phyloP scores from a whole-genome alignment of 2,329 filamentous ascomycete genomes.

The Trichophaea hybrida region DNA sequence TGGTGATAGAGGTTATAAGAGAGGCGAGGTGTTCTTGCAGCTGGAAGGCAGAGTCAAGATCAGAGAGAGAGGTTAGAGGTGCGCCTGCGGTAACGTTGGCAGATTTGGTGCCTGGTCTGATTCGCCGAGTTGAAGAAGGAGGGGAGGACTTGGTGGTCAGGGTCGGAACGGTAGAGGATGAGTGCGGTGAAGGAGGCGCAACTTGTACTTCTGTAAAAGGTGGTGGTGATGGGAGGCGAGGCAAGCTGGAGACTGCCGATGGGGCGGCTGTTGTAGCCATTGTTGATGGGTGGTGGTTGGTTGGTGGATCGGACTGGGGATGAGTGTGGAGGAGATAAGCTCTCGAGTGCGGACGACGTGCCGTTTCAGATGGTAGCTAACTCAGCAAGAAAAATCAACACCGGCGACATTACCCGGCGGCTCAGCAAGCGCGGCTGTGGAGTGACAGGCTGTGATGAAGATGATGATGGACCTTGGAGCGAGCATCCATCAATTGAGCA shows the following conservation, averaged over 20 bases:
- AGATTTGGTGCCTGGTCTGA: slow-evolving; percentile 84
- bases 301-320: background rate
- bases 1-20: slow-evolving; percentile 69
- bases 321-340: background rate
- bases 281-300: background rate
- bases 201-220: slow-evolving; percentile 91
- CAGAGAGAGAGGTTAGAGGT: slow-evolving; percentile 41
- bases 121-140: slow-evolving; percentile 63
- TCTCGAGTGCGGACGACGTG: too few relatives aligned
- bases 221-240: slow-evolving; percentile 84
- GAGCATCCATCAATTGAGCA: too few relatives aligned
- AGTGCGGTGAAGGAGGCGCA: slow-evolving; percentile 21
- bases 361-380: too few relatives aligned
- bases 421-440: too few relatives aligned
- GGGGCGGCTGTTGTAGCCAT: background rate
- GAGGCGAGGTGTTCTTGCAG: slow-evolving; percentile 94
- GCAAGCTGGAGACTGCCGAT: slow-evolving; percentile 52
- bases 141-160: slow-evolving; percentile 39
- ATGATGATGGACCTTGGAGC: too few relatives aligned
- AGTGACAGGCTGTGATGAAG: too few relatives aligned
- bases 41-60: slow-evolving; percentile 96
- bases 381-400: too few relatives aligned
- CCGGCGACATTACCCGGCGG: too few relatives aligned
- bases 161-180: slow-evolving; percentile 43
- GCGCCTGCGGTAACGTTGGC: slow-evolving; percentile 85